Percentiles rank a stretch among this genome's conserved stretches.
These are phyloP conservation scores for Brassica napus DNA, from an alignment of 345 rosid species.

Conservation along the genomic window DNA sequence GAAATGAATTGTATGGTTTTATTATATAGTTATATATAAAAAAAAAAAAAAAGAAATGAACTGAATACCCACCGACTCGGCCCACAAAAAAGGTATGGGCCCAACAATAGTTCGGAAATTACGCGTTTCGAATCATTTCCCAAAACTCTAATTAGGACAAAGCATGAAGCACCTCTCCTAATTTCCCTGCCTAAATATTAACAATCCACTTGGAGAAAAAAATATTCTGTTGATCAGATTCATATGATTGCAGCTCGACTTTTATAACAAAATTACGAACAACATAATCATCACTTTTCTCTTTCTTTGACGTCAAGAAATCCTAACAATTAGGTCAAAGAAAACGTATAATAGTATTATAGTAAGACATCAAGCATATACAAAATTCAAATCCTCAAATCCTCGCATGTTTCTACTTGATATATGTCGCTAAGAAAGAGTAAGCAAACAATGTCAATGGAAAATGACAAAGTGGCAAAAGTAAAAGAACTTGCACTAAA, in stretches of 20 bases:
- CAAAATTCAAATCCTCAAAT: conserved; percentile 22
- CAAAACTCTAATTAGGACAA: conserved; percentile 8
- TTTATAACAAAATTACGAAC: background rate
- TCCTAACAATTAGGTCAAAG: background rate
- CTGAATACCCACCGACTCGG: conserved; percentile 1
- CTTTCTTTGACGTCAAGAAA: background rate
- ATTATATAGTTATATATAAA: too few species aligned
- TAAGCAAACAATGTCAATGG: conserved; percentile 15
- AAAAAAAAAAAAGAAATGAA: background rate
- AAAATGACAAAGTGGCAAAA: conserved; percentile 24
- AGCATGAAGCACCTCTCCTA: conserved; percentile 22
- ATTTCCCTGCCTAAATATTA: background rate
- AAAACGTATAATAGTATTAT: background rate
- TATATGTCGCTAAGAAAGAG: conserved; percentile 6
- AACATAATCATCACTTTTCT: background rate
- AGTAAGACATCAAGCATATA: background rate
- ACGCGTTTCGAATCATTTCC: conserved; percentile 22
- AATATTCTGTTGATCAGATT: conserved; percentile 6
- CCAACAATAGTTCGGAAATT: background rate
- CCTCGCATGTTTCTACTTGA: background rate
- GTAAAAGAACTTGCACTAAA: conserved; percentile 25
- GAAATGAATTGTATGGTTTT: too few species aligned
- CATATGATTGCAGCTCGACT: conserved; percentile 2
- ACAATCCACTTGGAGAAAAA: background rate
- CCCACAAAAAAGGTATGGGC: conserved; percentile 14